Evolutionary conservation across 1,139 yeast genomes (phyloP), one percentile per base, ranked within the genome.

Genomic region (Yueomyces sp.): DNA sequence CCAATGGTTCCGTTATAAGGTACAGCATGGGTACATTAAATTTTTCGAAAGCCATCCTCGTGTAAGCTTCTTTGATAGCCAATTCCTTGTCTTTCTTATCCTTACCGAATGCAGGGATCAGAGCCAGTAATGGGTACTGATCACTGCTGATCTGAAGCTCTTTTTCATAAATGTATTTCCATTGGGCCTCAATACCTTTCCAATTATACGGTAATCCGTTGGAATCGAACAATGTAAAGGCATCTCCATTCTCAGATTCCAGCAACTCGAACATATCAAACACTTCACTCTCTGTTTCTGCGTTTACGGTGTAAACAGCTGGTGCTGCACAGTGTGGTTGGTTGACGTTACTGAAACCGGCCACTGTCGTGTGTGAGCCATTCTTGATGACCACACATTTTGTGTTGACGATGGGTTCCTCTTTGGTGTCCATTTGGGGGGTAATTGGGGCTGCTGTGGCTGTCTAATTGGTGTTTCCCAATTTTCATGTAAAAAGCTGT

Each of bases 321-420:
- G 78, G 75, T 51, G 79, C 68, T 4, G 75, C 72, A 37, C 78
- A 58, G 27, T 73, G 63, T 1, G 93, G 93, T 37, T 76, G 59
- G 42, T 80, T 84, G 42, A 72, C 79, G 47, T 73, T 73, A 7
- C 85, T 79, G 52, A 79, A 72, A 7, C 89, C 89, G 1, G 87
- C 87, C 46, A 78, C 73, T 37, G 86, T 79, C 12, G 73, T 67
- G 46, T 71, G 66, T 1, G 84, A 70, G 28, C 86, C 87, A 54
- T 76, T 75, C 58, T 81, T 87, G 39, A 81, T 76, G 41, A 81
- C 83, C 25, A 81, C 73, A 25, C 59, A 53, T 40, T 55, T 57
- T 42, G 48, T 53, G 27, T 44, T 46, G 5, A n/a, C 5, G 6
- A 9, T 11, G 4, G 19, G n/a, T 4, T 4, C 5, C 4, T 6